phyloP scores from a whole-genome alignment of 257 asterid species.

The Oldenlandia corymbosa region DNA sequence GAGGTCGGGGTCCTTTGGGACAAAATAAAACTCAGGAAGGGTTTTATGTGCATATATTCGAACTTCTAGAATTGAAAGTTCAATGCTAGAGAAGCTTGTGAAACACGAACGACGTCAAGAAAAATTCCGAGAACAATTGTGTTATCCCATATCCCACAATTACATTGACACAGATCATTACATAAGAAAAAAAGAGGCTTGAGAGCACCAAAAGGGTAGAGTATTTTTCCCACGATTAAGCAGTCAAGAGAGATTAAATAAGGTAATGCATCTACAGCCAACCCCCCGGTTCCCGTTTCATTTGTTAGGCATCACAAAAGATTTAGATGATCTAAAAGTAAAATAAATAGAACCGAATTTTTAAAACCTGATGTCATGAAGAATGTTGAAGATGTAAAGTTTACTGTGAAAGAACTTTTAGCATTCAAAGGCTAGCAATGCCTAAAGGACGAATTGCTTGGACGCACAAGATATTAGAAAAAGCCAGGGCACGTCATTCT shows the following conservation, averaged over 20 bases:
- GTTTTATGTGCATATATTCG: background rate
- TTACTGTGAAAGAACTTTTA: background rate
- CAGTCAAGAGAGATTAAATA: background rate
- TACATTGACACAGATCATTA: background rate
- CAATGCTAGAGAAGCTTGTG: background rate
- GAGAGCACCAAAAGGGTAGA: background rate
- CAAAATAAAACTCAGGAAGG: no score
- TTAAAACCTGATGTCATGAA: background rate
- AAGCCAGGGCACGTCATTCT: background rate
- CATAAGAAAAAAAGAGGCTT: background rate
- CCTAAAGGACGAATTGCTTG: background rate
- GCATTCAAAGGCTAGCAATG: background rate
- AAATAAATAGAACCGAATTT: background rate
- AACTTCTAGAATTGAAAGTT: background rate
- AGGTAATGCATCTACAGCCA: background rate
- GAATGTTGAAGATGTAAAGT: background rate
- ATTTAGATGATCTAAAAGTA: background rate
- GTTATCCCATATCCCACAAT: background rate
- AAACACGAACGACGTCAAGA: constrained; percentile 6
- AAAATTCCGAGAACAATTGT: background rate
- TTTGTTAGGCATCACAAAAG: background rate
- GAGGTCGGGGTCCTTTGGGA: no score
- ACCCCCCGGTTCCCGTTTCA: background rate
- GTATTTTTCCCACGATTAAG: background rate
- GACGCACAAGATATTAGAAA: background rate